phyloP scores from a whole-genome alignment of 2,329 filamentous ascomycete genomes.

The Westerdykella ornata region DNA sequence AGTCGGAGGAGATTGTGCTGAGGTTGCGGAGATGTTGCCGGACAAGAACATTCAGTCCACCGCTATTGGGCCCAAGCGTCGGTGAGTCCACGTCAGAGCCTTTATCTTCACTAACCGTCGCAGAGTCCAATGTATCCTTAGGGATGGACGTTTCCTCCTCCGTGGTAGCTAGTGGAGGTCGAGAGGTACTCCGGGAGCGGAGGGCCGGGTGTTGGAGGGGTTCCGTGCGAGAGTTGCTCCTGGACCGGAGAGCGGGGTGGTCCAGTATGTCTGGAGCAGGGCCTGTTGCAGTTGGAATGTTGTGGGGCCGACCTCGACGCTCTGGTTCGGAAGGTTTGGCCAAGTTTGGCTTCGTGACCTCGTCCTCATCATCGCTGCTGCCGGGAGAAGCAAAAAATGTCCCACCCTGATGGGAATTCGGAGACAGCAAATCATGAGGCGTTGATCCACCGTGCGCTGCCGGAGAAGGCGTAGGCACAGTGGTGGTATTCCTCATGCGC shows the following conservation, averaged over 20 bases:
- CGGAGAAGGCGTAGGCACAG: conserved; percentile 10
- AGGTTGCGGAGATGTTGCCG: conserved; percentile 75
- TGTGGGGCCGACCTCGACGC: conserved; percentile 24
- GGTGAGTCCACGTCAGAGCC: conserved; percentile 60
- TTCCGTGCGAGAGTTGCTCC: conserved; percentile 20
- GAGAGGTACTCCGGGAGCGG: conserved; percentile 8
- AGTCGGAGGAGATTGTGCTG: conserved; percentile 76
- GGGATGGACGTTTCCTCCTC: conserved; percentile 2
- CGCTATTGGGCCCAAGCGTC: conserved; percentile 60
- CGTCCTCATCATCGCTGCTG: conserved; percentile 30
- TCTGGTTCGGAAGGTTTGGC: conserved; percentile 16
- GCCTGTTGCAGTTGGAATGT: conserved; percentile 28
- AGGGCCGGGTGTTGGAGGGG: conserved; percentile 10
- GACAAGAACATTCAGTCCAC: conserved; percentile 72
- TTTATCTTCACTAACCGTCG: conserved; percentile 9
- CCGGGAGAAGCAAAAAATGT: conserved; percentile 30
- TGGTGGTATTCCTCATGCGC: conserved; percentile 36
- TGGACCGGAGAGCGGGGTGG: conserved; percentile 34
- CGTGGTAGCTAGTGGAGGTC: not conserved
- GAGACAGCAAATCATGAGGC: conserved; percentile 7
- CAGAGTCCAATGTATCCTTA: conserved; percentile 5
- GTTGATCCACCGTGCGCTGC: too few relatives aligned
- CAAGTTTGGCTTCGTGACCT: conserved; percentile 9
- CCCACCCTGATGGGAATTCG: conserved; percentile 11
- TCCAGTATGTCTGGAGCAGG: conserved; percentile 32